These are phyloP conservation scores for Lathyrus oleraceus DNA, from an alignment of 306 rosid species.

Conservation along the genomic window DNA sequence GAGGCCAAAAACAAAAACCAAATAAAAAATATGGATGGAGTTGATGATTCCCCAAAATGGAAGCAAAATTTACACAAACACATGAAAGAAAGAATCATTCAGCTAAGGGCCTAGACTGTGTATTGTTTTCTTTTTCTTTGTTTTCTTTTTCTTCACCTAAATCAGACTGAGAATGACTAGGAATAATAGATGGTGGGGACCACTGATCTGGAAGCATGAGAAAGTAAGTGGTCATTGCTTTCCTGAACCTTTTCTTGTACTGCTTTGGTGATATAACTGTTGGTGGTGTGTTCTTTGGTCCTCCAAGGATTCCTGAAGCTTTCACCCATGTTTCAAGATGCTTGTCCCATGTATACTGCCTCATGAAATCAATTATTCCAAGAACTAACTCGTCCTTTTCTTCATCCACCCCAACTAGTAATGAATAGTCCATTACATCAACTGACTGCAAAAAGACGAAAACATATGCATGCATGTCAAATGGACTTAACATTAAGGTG, in stretches of 20 bases:
- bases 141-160: conserved; percentile 50
- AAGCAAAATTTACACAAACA: conserved; percentile 44
- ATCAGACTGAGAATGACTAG: conserved; percentile 73
- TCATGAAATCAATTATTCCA: conserved; percentile 96
- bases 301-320: conserved; percentile 96
- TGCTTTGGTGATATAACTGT: conserved; percentile 90
- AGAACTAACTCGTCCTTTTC: conserved; percentile 87
- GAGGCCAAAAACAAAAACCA: background rate
- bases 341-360: conserved; percentile 99
- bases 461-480: conserved; percentile 7
- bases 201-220: conserved; percentile 98
- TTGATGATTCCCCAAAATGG: conserved; percentile 40
- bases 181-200: conserved; percentile 62
- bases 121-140: conserved; percentile 36
- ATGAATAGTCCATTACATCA: conserved; percentile 95
- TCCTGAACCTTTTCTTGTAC: conserved; percentile 95
- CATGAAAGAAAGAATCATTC: conserved; percentile 50
- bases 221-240: conserved; percentile 95
- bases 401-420: conserved; percentile 93
- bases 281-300: conserved; percentile 81
- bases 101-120: conserved; percentile 47
- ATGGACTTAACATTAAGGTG: background rate
- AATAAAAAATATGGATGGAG: conserved; percentile 34
- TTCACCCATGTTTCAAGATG: conserved; percentile 99
- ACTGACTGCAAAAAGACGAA: conserved; percentile 62